A percentile compares a stretch with the other conserved stretches of the same genome.
phyloP scores from a whole-genome alignment of 2,329 filamentous ascomycete species.

The Apiospora kogelbergensis region DNA sequence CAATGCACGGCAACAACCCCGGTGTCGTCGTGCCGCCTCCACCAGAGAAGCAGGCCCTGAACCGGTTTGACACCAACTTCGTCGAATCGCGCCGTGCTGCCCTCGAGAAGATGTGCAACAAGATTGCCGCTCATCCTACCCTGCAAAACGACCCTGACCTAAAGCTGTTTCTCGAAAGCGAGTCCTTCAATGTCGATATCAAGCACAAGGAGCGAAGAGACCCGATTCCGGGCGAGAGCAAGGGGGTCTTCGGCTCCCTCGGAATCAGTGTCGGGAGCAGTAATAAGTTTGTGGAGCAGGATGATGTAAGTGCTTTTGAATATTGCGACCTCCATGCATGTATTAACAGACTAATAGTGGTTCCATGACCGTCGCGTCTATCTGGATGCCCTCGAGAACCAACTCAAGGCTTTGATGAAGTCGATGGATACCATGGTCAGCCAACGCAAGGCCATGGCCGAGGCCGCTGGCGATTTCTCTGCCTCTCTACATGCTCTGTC shows the following conservation, averaged over 20 bases:
- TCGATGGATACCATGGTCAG: constrained; percentile 90
- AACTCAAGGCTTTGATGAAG: constrained; percentile 87
- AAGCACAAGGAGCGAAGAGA: constrained; percentile 97
- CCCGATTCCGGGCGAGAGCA: constrained; percentile 82
- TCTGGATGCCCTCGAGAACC: constrained; percentile 87
- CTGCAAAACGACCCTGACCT: constrained; percentile 91
- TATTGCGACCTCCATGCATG: not conserved
- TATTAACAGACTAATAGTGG: constrained; percentile 59
- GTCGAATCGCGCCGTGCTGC: constrained; percentile 90
- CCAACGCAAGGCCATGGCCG: constrained; percentile 90
- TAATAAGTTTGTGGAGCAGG: constrained; percentile 94
- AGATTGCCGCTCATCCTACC: constrained; percentile 83
- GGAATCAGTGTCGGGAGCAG: constrained; percentile 75
- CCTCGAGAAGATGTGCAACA: constrained; percentile 97
- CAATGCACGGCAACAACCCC: constrained; percentile 90
- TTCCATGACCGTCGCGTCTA: constrained; percentile 97
- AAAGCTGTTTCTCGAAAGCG: constrained; percentile 96
- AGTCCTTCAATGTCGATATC: constrained; percentile 92
- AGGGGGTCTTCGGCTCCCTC: constrained; percentile 86
- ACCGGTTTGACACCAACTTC: constrained; percentile 94
- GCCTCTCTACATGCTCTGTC: constrained; percentile 90
- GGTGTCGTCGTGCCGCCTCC: constrained; percentile 94
- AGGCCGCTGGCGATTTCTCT: constrained; percentile 91
- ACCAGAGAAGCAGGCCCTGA: constrained; percentile 96
- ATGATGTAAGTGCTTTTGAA: constrained; percentile 66